These are phyloP conservation scores for Pholiota conissans DNA, from an alignment of 768 basidiomycete species.

Conservation along the genomic window DNA sequence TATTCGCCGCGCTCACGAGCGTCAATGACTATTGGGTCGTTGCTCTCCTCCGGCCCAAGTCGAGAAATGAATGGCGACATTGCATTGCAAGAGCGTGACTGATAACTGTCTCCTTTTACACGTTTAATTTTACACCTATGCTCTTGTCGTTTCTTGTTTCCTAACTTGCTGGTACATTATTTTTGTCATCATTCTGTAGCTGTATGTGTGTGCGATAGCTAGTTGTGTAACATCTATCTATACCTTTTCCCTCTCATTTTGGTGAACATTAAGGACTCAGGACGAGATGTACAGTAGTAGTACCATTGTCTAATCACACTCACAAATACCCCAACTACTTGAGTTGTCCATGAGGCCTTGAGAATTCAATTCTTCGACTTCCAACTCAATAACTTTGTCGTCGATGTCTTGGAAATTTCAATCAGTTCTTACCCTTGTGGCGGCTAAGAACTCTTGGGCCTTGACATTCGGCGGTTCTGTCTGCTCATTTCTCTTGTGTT, in stretches of 20 bases:
- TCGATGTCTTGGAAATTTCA: too few relatives aligned
- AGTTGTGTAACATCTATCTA: constrained; percentile 14
- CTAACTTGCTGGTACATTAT: constrained; percentile 9
- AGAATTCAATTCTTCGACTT: too few relatives aligned
- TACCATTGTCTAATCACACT: constrained; percentile 2
- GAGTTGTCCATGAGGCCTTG: background rate
- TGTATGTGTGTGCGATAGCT: constrained; percentile 15
- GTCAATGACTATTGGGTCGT: constrained; percentile 79
- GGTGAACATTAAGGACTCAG: background rate
- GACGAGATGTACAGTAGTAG: background rate
- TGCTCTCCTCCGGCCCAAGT: constrained; percentile 52
- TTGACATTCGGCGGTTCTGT: background rate
- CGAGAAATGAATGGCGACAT: constrained; percentile 37
- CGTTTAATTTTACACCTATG: constrained; percentile 6
- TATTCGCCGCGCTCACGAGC: constrained; percentile 71
- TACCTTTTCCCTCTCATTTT: constrained; percentile 1
- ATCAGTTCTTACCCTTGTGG: too few relatives aligned
- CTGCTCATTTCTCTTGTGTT: background rate
- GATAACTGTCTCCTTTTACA: constrained; percentile 14
- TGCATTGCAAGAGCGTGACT: constrained; percentile 28
- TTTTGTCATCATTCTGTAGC: constrained; percentile 5
- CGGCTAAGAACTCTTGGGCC: too few relatives aligned
- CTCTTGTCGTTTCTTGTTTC: constrained; percentile 2
- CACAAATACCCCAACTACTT: background rate
- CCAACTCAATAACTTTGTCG: too few relatives aligned